These are phyloP conservation scores for Suaeda aralocaspica DNA, from an alignment of 148 eudicot genomes.

Conservation along the genomic window DNA sequence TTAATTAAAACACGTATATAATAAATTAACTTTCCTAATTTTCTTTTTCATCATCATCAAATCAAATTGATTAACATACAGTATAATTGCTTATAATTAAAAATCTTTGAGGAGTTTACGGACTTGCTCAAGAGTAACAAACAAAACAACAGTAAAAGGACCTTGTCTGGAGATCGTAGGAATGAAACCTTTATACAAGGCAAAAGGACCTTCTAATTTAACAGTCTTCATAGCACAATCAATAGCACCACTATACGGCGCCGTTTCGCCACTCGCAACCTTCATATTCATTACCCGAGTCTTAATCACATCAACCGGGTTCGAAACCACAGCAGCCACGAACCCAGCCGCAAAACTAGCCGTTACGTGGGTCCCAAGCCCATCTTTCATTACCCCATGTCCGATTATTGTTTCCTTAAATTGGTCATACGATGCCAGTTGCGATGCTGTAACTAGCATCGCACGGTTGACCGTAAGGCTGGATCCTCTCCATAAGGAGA, in stretches of 20 bases:
- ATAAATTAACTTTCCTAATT: too few relatives aligned
- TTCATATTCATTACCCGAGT: constrained; percentile 94
- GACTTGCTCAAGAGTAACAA: constrained; percentile 84
- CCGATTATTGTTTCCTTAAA: constrained; percentile 55
- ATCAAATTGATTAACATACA: too few relatives aligned
- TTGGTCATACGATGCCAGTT: constrained; percentile 79
- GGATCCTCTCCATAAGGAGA: constrained; percentile 82
- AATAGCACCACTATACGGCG: constrained; percentile 66
- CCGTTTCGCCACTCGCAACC: constrained; percentile 41
- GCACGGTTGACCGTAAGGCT: constrained; percentile 90
- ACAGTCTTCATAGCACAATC: constrained; percentile 80
- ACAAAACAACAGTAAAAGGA: constrained; percentile 80
- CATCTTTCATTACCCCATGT: constrained; percentile 61
- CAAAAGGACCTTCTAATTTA: constrained; percentile 56
- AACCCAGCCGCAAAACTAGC: constrained; percentile 89
- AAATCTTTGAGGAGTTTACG: constrained; percentile 68
- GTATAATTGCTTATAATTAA: too few relatives aligned
- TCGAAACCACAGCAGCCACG: constrained; percentile 83
- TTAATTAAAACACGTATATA: background rate
- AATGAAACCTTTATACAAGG: constrained; percentile 75
- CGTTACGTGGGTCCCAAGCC: constrained; percentile 79
- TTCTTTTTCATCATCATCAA: too few relatives aligned
- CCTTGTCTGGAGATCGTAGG: constrained; percentile 92
- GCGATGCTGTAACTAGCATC: constrained; percentile 86
- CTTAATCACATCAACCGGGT: constrained; percentile 88